phyloP scores from a whole-genome alignment of 1,284 basidiomycete genomes.

The Apiotrichum gamsii region DNA sequence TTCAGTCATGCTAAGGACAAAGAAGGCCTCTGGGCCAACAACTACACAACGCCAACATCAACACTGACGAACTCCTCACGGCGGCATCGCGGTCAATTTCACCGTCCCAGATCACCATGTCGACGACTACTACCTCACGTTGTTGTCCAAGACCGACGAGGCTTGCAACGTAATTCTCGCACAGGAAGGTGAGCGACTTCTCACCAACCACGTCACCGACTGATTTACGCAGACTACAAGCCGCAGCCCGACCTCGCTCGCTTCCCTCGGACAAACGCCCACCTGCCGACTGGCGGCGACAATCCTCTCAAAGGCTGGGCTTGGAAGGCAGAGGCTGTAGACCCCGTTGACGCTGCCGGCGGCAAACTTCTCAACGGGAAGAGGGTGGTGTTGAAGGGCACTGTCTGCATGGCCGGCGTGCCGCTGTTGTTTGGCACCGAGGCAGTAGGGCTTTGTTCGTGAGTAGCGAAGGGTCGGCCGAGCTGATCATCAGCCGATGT shows the following conservation, averaged over 20 bases:
- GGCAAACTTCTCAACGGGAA: constrained; percentile 12
- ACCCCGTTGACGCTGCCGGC: neutral
- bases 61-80: too few species aligned
- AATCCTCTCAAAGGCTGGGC: constrained; percentile 26
- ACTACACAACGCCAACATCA: too few species aligned
- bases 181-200: too few species aligned
- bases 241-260: constrained; percentile 17
- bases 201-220: constrained; percentile 12
- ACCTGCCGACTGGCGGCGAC: constrained; percentile 15
- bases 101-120: constrained; percentile 15
- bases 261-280: constrained; percentile 23
- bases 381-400: constrained; percentile 28
- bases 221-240: constrained; percentile 21
- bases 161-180: too few species aligned
- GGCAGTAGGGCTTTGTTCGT: neutral
- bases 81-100: constrained; percentile 17
- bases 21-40: too few species aligned
- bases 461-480: neutral
- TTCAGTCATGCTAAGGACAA: too few species aligned
- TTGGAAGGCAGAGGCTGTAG: constrained; percentile 20
- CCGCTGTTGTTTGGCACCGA: constrained; percentile 18
- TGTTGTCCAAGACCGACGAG: constrained; percentile 18
- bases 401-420: constrained; percentile 19
- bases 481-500: constrained; percentile 14
- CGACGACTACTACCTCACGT: constrained; percentile 19